Conservation (phyloP, 805 yeast genomes). For the Jamesozyma jinghongensis region DNA sequence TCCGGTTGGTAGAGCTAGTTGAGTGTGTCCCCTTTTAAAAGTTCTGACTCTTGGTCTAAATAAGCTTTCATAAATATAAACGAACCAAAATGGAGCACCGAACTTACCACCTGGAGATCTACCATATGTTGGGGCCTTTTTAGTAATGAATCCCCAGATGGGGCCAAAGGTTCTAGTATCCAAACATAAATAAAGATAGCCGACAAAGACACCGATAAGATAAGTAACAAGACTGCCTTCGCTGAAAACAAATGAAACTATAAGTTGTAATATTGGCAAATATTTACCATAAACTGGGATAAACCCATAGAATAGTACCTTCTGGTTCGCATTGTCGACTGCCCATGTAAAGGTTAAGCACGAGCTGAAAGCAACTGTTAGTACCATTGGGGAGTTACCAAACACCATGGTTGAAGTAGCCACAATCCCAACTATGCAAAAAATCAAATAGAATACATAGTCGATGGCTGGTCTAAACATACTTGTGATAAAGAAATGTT, state of each 20-base stretch:
- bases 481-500: constrained; percentile 13
- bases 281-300: constrained; percentile 49
- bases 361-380: constrained; percentile 20
- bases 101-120: constrained; percentile 19
- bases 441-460: constrained; percentile 21
- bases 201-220: constrained; percentile 44
- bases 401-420: constrained; percentile 5
- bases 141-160: constrained; percentile 29
- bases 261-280: constrained; percentile 36
- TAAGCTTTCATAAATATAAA: constrained; percentile 2
- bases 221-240: constrained; percentile 34
- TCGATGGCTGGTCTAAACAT: constrained; percentile 12
- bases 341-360: constrained; percentile 53
- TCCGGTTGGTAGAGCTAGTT: not conserved
- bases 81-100: constrained; percentile 19
- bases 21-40: not conserved
- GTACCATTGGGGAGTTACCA: constrained; percentile 11
- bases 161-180: constrained; percentile 51
- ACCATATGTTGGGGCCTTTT: constrained; percentile 13
- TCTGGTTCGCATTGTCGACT: constrained; percentile 42
- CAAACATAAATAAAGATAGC: constrained; percentile 52
- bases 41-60: constrained; percentile 2
- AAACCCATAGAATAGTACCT: constrained; percentile 43
- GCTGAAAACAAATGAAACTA: constrained; percentile 38
- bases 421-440: constrained; percentile 13